A percentile compares a stretch with the other conserved stretches of the same genome.
These are phyloP conservation scores for Ambrosia trifida DNA, from an alignment of 129 eudicot species.

Conservation along the genomic window DNA sequence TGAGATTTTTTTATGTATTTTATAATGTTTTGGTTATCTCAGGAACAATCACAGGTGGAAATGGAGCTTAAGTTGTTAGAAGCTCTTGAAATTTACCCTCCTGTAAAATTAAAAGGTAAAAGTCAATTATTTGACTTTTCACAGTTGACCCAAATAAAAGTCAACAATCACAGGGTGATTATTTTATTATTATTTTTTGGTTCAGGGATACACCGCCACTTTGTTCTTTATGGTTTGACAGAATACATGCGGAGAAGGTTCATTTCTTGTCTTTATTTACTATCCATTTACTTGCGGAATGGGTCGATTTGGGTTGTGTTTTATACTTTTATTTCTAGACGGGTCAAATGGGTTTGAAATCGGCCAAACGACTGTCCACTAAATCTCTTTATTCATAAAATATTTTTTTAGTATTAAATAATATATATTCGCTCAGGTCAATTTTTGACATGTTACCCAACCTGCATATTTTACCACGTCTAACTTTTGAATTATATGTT, in stretches of 20 bases:
- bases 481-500: background rate
- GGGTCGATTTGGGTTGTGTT: background rate
- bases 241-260: constrained; percentile 85
- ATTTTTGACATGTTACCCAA: background rate
- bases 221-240: constrained; percentile 87
- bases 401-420: no score
- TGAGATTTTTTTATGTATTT: background rate
- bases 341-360: background rate
- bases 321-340: background rate
- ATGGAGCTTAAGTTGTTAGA: constrained; percentile 80
- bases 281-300: background rate
- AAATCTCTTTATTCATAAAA: background rate
- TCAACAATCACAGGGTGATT: background rate
- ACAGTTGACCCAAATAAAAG: background rate
- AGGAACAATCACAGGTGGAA: constrained; percentile 86
- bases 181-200: background rate
- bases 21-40: constrained; percentile 3
- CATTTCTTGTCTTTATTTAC: background rate
- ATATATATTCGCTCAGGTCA: background rate
- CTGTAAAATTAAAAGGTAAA: constrained; percentile 71
- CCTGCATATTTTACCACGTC: background rate
- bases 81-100: constrained; percentile 94
- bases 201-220: constrained; percentile 85
- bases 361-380: background rate
- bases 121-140: background rate